Percentiles rank a stretch among this genome's conserved stretches.
phyloP scores from a whole-genome alignment of 306 rosid genomes.

The Lagenaria siceraria region DNA sequence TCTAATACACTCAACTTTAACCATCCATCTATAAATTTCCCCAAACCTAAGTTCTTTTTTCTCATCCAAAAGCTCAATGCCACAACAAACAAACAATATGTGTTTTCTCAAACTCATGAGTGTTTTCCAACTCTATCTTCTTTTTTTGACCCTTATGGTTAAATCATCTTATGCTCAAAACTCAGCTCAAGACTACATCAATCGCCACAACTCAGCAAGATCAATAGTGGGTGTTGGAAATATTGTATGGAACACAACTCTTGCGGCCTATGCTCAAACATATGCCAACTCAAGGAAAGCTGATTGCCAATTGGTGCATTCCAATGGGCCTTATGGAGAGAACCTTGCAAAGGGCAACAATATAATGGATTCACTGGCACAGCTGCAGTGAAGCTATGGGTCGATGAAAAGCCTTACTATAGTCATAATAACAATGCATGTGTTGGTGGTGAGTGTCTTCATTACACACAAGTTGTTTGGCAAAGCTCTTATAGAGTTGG shows the following conservation, averaged over 20 bases:
- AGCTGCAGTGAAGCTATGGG: slow-evolving; percentile 33
- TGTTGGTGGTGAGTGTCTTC: slow-evolving; percentile 19
- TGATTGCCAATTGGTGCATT: slow-evolving; percentile 17
- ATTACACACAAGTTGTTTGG: slow-evolving; percentile 53
- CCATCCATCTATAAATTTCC: background rate
- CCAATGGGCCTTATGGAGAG: slow-evolving; percentile 7
- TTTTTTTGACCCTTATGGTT: background rate
- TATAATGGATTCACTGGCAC: slow-evolving; percentile 6
- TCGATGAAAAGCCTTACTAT: slow-evolving; percentile 18
- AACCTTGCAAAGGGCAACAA: slow-evolving; percentile 16
- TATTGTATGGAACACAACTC: background rate
- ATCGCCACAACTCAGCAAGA: slow-evolving; percentile 3
- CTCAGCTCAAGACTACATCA: background rate
- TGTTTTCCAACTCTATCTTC: background rate
- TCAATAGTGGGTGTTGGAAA: background rate
- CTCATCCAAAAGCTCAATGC: background rate
- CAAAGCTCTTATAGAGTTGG: slow-evolving; percentile 22
- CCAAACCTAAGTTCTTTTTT: background rate
- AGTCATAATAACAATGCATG: slow-evolving; percentile 28
- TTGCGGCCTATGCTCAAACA: slow-evolving; percentile 12
- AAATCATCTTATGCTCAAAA: background rate
- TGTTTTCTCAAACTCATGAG: background rate
- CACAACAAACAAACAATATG: background rate
- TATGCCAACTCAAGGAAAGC: slow-evolving; percentile 6
- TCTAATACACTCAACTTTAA: background rate